Evolutionary conservation across 2,329 filamentous ascomycete genomes (phyloP).

Genomic region (Fonsecaea monophora): DNA sequence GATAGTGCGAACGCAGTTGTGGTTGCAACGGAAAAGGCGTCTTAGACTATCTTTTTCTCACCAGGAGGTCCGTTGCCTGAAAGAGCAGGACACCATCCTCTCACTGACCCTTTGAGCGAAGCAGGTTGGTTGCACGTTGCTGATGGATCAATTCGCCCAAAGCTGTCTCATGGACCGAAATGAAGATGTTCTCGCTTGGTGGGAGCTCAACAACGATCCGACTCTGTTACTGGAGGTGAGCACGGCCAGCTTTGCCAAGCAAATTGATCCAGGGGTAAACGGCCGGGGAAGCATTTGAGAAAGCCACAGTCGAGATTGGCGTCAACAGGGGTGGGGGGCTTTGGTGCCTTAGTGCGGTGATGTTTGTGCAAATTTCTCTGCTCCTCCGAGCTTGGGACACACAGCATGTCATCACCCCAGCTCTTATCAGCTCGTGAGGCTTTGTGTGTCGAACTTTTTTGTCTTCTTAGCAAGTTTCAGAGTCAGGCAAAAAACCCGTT

Average conservation of each 20-base stretch:
- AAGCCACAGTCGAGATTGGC: conserved; percentile 31
- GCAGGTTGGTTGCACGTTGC: conserved; percentile 5
- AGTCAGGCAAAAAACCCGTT: background rate
- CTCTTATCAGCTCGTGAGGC: conserved; percentile 7
- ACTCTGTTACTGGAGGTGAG: background rate
- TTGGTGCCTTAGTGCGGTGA: conserved; percentile 15
- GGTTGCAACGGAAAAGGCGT: conserved; percentile 1
- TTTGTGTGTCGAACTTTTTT: background rate
- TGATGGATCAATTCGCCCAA: background rate
- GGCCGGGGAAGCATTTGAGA: conserved; percentile 24
- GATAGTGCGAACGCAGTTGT: background rate
- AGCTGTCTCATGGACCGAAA: conserved; percentile 25
- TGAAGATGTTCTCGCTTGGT: conserved; percentile 31
- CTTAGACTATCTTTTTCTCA: background rate
- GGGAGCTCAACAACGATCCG: background rate
- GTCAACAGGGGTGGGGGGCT: conserved; percentile 22
- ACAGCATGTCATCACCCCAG: conserved; percentile 4
- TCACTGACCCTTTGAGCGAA: background rate
- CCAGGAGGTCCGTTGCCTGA: background rate
- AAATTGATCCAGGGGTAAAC: conserved; percentile 20
- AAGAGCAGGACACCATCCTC: conserved; percentile 1
- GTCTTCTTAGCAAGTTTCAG: background rate
- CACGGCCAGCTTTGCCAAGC: conserved; percentile 19
- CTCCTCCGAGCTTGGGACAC: conserved; percentile 6
- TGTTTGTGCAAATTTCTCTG: conserved; percentile 15